Evolutionary conservation across 345 rosid genomes (phyloP), one percentile per base, ranked within the genome.

Genomic region (Camelina hispida): DNA sequence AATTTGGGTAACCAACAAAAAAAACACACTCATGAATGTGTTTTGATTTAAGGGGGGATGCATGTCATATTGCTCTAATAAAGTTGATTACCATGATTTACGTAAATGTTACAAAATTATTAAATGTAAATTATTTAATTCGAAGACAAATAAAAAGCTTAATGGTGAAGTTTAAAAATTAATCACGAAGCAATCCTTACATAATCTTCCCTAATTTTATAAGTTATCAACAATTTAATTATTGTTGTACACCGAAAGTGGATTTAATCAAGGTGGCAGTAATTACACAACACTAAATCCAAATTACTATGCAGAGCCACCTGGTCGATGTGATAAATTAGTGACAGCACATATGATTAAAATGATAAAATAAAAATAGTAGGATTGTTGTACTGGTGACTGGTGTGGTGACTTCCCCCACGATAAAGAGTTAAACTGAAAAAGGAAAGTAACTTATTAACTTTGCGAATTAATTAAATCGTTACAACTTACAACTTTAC

Each of bases 261-360:
- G 65, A 32, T 17, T n/a, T 72, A 52, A 72, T 63, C 63, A 66
- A 66, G 59, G 71, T 35, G 43, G 38, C 68, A 48, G 58, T 71
- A 37, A 48, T 60, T 35, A 69, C 32, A 56, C 32, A 56, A 58
- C 56, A 32, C 23, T 32, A 12, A 32, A 17, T 55, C 71, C 32
- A 57, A 46, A 20, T 47, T 22, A 35, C 44, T 1, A 17, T 25
- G 57, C 25, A 66, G 53, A 74, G 59, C 15, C 59, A 37, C 15
- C 15, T 23, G 66, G 47, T 57, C 51, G 51, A 56, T 47, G 42
- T 22, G 72, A 74, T 57, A 16, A 58, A 22, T 35, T 46, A 66
- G 72, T 66, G 60, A 66, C 67, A 74, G 66, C 60, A 23, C 50
- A 66, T 25, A 48, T 9, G 16, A 18, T 55, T 57, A 13, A 22